These are phyloP conservation scores for Diaporthe sp. DNA, from an alignment of 2,329 filamentous ascomycete genomes.

Conservation along the genomic window DNA sequence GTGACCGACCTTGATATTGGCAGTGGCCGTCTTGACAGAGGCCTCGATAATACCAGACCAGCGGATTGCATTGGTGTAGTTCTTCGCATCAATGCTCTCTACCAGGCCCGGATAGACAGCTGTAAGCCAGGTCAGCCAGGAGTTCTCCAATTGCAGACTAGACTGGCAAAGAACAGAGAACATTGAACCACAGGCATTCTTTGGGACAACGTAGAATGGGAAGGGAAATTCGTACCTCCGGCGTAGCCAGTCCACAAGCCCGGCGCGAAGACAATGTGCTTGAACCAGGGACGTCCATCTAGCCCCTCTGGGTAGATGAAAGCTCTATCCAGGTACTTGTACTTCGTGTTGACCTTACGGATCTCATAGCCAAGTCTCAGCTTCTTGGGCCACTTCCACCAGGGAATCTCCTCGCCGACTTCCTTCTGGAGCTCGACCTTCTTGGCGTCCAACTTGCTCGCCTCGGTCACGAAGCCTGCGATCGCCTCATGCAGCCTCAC, in stretches of 20 bases:
- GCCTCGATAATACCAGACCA: slow-evolving; percentile 70
- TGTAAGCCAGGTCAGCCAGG: slow-evolving; percentile 41
- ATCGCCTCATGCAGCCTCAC: slow-evolving; percentile 47
- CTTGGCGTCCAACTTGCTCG: slow-evolving; percentile 51
- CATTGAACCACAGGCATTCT: slow-evolving; percentile 81
- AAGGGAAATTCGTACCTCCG: slow-evolving; percentile 64
- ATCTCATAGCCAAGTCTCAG: slow-evolving; percentile 72
- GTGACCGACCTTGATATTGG: slow-evolving; percentile 34
- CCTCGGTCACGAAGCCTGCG: slow-evolving; percentile 23
- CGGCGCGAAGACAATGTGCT: slow-evolving; percentile 93
- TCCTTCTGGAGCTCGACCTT: slow-evolving; percentile 50
- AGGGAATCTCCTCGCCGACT: slow-evolving; percentile 58
- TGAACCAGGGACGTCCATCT: slow-evolving; percentile 88
- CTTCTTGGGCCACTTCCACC: slow-evolving; percentile 72
- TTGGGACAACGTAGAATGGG: slow-evolving; percentile 58
- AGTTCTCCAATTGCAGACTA: background rate
- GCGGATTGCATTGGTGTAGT: slow-evolving; percentile 66
- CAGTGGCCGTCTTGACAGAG: slow-evolving; percentile 49
- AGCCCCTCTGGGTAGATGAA: slow-evolving; percentile 83
- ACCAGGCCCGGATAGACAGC: slow-evolving; percentile 72
- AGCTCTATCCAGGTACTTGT: slow-evolving; percentile 84
- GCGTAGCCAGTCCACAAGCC: slow-evolving; percentile 93
- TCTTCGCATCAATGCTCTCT: slow-evolving; percentile 70
- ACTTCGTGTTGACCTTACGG: slow-evolving; percentile 77
- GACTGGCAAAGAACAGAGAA: slow-evolving; percentile 55